Conservation (phyloP, 495 filamentous ascomycete genomes). For the Lasiosphaeris hirsuta region DNA sequence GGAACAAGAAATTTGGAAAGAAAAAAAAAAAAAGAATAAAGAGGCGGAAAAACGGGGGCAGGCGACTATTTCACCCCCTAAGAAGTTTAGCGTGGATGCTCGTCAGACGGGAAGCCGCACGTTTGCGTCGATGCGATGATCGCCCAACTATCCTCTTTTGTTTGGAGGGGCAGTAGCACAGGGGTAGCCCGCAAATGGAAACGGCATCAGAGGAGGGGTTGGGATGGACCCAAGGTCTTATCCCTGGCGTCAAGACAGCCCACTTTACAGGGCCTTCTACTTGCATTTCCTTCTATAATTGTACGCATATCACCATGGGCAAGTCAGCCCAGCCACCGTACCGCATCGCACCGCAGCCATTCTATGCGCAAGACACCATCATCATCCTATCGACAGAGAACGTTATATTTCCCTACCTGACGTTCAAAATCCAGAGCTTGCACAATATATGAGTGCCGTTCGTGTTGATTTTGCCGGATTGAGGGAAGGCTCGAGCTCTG, state of each 20-base stretch:
- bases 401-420: too few relatives aligned
- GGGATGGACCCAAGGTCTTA: not conserved
- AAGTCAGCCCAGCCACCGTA: too few relatives aligned
- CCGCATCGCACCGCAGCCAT: too few relatives aligned
- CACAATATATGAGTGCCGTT: too few relatives aligned
- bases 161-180: not conserved
- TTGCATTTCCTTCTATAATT: too few relatives aligned
- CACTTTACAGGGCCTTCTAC: too few relatives aligned
- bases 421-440: too few relatives aligned
- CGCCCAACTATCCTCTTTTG: constrained; percentile 1
- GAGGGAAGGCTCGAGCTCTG: not conserved
- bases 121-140: constrained; percentile 3
- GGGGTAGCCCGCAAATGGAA: not conserved
- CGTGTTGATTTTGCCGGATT: not conserved
- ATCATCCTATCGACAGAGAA: too few relatives aligned
- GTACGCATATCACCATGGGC: too few relatives aligned
- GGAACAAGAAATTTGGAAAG: too few relatives aligned
- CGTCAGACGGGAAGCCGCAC: constrained; percentile 1
- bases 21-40: constrained; percentile 2
- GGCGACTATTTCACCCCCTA: not conserved
- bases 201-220: not conserved
- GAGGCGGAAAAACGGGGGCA: constrained; percentile 6
- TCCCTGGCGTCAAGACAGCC: too few relatives aligned
- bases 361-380: too few relatives aligned
- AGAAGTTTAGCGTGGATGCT: constrained; percentile 2